A percentile compares a stretch with the other conserved stretches of the same genome.
Conservation (phyloP, 78 protist genomes). For the Dictyostelium intermedium region DNA sequence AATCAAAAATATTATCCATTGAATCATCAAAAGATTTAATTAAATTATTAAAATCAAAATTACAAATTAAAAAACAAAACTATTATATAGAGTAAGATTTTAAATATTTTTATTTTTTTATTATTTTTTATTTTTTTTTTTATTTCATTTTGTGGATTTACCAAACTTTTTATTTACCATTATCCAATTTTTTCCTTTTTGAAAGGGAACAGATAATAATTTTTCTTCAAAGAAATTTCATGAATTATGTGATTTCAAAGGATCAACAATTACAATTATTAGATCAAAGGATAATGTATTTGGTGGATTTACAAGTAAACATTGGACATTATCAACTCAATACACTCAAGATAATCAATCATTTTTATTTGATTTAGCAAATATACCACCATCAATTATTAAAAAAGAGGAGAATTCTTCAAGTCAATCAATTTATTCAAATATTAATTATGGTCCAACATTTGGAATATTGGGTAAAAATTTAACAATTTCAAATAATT, state of each 20-base stretch:
- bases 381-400: background rate
- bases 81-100: conserved; percentile 1
- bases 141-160: background rate
- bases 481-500: conserved; percentile 12
- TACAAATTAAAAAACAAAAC: background rate
- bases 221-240: conserved; percentile 7
- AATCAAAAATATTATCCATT: background rate
- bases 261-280: background rate
- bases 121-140: background rate
- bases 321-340: background rate
- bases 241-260: conserved; percentile 9
- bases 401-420: background rate
- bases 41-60: background rate
- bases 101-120: background rate
- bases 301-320: conserved; percentile 5
- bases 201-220: conserved; percentile 9
- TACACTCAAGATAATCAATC: background rate
- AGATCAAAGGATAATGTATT: conserved; percentile 22
- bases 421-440: background rate
- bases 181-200: too few relatives aligned
- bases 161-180: too few relatives aligned
- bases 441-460: background rate
- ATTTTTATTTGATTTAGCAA: conserved; percentile 18
- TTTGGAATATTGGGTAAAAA: background rate
- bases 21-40: background rate